These are phyloP conservation scores for Wickerhamiella infanticola DNA, from an alignment of 1,139 yeast genomes.

Conservation along the genomic window DNA sequence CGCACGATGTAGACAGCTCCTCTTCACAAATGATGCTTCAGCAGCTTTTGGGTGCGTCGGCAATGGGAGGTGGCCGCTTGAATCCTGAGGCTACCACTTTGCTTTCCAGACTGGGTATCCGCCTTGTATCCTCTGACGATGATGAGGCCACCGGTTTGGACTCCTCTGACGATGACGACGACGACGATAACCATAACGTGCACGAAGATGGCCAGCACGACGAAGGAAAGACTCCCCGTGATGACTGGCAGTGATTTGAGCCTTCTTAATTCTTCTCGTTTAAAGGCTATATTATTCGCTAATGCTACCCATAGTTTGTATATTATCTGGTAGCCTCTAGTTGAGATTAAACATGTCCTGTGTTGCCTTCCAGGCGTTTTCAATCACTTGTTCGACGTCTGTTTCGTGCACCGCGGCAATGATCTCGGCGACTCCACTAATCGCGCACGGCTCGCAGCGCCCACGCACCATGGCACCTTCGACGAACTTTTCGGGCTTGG, in stretches of 20 bases:
- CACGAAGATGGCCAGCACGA: slow-evolving; percentile 3
- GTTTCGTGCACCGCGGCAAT: slow-evolving; percentile 43
- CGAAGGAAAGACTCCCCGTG: slow-evolving; percentile 3
- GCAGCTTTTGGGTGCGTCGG: slow-evolving; percentile 14
- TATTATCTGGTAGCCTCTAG: neutral
- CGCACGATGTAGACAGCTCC: slow-evolving; percentile 10
- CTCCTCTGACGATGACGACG: slow-evolving; percentile 4
- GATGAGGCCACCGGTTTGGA: slow-evolving; percentile 7
- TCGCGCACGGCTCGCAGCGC: slow-evolving; percentile 80
- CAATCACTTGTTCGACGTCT: slow-evolving; percentile 39
- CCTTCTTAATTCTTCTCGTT: neutral
- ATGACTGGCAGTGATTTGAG: slow-evolving; percentile 1
- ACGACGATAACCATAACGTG: neutral
- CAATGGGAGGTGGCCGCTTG: slow-evolving; percentile 12
- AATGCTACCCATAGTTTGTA: neutral
- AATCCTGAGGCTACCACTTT: slow-evolving; percentile 15
- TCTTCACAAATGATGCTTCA: slow-evolving; percentile 14
- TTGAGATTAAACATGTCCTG: slow-evolving; percentile 36
- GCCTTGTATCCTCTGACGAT: slow-evolving; percentile 9
- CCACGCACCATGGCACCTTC: slow-evolving; percentile 49
- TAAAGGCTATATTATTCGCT: neutral
- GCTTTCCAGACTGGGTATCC: slow-evolving; percentile 15
- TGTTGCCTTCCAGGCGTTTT: slow-evolving; percentile 50
- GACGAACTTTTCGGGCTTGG: slow-evolving; percentile 46
- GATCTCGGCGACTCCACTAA: slow-evolving; percentile 69